Percentiles rank a stretch among this genome's conserved stretches.
Conservation (phyloP, 2,329 filamentous ascomycete species). For the Phoma herbarum region DNA sequence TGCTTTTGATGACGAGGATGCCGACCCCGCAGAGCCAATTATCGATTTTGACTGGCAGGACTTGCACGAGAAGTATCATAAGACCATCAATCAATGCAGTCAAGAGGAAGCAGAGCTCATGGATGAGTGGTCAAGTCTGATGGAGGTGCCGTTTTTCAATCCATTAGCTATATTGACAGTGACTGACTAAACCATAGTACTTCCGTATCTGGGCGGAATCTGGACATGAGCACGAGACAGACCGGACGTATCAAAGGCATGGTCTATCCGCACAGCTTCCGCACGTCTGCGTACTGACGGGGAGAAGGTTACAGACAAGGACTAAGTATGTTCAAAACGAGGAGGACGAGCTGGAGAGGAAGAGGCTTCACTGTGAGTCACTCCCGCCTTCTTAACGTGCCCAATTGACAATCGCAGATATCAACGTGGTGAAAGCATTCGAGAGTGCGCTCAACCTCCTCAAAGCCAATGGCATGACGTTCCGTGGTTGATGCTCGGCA, state of each 20-base stretch:
- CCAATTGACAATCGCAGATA: slow-evolving; percentile 45
- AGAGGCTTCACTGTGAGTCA: slow-evolving; percentile 78
- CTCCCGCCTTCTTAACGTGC: background rate
- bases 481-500: slow-evolving; percentile 41
- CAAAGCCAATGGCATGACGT: slow-evolving; percentile 27
- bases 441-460: slow-evolving; percentile 60
- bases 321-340: slow-evolving; percentile 77
- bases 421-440: slow-evolving; percentile 58
- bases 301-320: slow-evolving; percentile 76
- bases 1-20: slow-evolving; percentile 23
- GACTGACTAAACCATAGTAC: slow-evolving; percentile 64
- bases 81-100: slow-evolving; percentile 70
- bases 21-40: slow-evolving; percentile 51
- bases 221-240: slow-evolving; percentile 75
- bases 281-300: background rate
- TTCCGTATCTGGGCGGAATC: slow-evolving; percentile 82
- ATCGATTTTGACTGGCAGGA: slow-evolving; percentile 76
- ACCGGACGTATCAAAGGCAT: slow-evolving; percentile 79
- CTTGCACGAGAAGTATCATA: slow-evolving; percentile 74
- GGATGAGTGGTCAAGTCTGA: slow-evolving; percentile 68
- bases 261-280: background rate
- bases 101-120: slow-evolving; percentile 71
- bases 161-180: background rate
- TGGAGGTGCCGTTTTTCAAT: slow-evolving; percentile 36
- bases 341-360: slow-evolving; percentile 75